Base-by-base conservation (phyloP, 768 basidiomycete species). In the Trametes coccinea region DNA sequence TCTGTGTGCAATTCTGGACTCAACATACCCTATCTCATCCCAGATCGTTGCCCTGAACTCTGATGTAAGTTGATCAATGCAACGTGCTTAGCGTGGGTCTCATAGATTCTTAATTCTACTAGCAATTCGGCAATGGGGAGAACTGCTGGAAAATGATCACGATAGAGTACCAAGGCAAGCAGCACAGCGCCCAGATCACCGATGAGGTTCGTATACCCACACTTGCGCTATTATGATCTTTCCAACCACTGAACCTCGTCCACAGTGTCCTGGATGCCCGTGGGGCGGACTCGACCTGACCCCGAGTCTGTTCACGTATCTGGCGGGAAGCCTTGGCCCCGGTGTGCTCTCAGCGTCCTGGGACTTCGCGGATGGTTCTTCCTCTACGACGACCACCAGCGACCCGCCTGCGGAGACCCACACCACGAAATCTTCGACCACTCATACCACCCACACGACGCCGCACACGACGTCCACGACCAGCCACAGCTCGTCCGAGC, bases 221-320 rank as follows among this genome's bases (percentile, higher is more conserved):
- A 9, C 3, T 39, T 39, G 5, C 45, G 13, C 2, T 11, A n/a
- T 41, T 14, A 30, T 22, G 22, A 22, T 22, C 22, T 22, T 22
- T 22, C 22, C 22, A 22, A 22, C 22, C 22, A 22, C 22, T 22
- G 1, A 22, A 22, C 22, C n/a, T 9, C 7, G 8, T 37, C 34
- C 29, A 13, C 63, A 89, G 83, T 90, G 90, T 70, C 82, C 83
- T 45, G 82, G 79, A 11, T 92, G 90, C 70, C 83, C 83, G 31
- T 80, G 70, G 31, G 81, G 78, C 16, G 89, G 82, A 39, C 80
- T 92, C 33, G 91, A 93, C 75, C 76, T 92, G 60, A 85, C 85
- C 16, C 70, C 74, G 13, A 84, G 85, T 51, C 79, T 92, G 48
- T 92, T 92, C 74, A 63, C 74, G 31, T 81, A 75, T 77, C 90